phyloP scores from a whole-genome alignment of 1,139 yeast species.

The Williopsis jadinii region DNA sequence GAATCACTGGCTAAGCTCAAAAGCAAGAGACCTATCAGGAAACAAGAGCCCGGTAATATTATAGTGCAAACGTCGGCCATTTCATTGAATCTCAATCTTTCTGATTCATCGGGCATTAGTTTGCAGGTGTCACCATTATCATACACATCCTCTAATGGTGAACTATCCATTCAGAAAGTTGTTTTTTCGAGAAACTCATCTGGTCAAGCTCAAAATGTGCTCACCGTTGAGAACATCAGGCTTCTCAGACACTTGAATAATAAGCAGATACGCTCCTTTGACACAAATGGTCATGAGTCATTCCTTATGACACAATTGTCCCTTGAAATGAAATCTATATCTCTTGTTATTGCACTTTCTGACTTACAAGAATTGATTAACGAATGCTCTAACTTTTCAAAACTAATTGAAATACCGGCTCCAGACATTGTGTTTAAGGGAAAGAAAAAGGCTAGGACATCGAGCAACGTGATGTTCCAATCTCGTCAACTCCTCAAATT shows the following conservation, averaged over 20 bases:
- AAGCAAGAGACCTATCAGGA: conserved; percentile 2
- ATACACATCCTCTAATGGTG: conserved; percentile 9
- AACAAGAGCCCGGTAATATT: conserved; percentile 2
- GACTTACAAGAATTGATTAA: conserved; percentile 6
- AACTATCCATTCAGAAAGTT: conserved; percentile 8
- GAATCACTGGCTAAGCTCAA: conserved; percentile 15
- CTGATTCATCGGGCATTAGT: conserved; percentile 1
- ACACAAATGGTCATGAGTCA: conserved; percentile 19
- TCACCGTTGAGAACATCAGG: conserved; percentile 4
- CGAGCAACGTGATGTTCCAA: conserved; percentile 20
- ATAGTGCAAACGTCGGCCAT: conserved; percentile 19
- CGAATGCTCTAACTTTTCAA: conserved; percentile 2
- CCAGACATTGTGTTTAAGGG: conserved; percentile 16
- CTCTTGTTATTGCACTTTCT: conserved; percentile 9
- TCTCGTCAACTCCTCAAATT: conserved; percentile 21
- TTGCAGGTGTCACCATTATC: conserved; percentile 17
- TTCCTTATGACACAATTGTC: conserved; percentile 9
- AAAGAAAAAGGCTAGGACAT: conserved; percentile 18
- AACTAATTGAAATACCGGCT: conserved; percentile 4
- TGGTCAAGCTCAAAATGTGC: background rate
- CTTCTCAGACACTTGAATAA: conserved; percentile 9
- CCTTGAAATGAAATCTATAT: conserved; percentile 13
- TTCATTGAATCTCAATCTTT: conserved; percentile 5
- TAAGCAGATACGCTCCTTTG: conserved; percentile 18
- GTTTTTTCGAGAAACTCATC: conserved; percentile 1